Conservation (phyloP, 139 green algal genomes). For the Desmodesmus armatus region DNA sequence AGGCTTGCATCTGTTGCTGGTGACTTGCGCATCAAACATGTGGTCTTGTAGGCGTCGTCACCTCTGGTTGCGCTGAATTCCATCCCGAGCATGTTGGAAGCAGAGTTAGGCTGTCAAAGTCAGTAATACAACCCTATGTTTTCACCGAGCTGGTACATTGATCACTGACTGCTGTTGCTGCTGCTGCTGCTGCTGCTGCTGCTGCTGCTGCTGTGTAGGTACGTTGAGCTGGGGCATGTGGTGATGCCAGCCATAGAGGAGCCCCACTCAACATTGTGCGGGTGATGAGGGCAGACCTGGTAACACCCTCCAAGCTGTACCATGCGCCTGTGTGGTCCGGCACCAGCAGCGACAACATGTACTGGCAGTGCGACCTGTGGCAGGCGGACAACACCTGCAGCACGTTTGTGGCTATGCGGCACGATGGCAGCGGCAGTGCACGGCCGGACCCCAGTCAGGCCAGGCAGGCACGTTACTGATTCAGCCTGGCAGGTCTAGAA, state of each 20-base stretch:
- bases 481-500: too few relatives aligned
- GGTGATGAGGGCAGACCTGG: conserved; percentile 75
- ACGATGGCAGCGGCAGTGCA: too few relatives aligned
- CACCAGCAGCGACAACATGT: conserved; percentile 66
- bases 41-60: too few relatives aligned
- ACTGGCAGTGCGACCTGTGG: conserved; percentile 84
- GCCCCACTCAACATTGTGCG: conserved; percentile 66
- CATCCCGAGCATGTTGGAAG: too few relatives aligned
- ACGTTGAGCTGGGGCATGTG: conserved; percentile 75
- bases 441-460: too few relatives aligned
- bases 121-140: neutral
- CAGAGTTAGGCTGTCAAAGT: neutral
- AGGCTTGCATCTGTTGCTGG: too few relatives aligned
- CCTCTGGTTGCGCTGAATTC: too few relatives aligned
- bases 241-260: conserved; percentile 76
- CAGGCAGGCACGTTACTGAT: too few relatives aligned
- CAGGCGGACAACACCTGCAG: conserved; percentile 67
- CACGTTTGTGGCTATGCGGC: conserved; percentile 40
- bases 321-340: conserved; percentile 76
- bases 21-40: too few relatives aligned
- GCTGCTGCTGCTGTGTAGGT: conserved; percentile 10
- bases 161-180: neutral
- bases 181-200: neutral
- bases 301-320: conserved; percentile 44
- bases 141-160: neutral